A percentile compares a stretch with the other conserved stretches of the same genome.
Conservation (phyloP, 257 asterid genomes). For the Ilex asprella region DNA sequence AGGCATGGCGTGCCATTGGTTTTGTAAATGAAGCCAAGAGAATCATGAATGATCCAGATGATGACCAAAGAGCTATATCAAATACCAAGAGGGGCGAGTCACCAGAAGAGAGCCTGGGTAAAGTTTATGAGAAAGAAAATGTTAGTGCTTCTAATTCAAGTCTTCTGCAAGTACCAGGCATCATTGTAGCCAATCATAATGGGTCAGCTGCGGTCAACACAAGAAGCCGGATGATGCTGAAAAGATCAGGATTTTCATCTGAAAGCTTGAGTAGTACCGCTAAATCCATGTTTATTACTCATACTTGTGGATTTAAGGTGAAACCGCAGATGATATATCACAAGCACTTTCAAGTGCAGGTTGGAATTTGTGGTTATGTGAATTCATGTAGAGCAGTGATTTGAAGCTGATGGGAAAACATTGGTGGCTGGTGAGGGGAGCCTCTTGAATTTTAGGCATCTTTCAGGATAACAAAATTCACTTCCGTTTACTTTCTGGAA, state of each 20-base stretch:
- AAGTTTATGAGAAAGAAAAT: conserved; percentile 19
- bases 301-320: conserved; percentile 25
- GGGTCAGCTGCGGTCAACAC: conserved; percentile 19
- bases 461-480: neutral
- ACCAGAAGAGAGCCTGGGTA: conserved; percentile 18
- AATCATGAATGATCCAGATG: conserved; percentile 24
- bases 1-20: conserved; percentile 85
- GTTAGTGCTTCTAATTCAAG: conserved; percentile 26
- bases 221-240: conserved; percentile 31
- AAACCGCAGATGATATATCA: conserved; percentile 14
- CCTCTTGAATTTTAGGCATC: conserved; percentile 7
- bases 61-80: conserved; percentile 11
- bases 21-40: conserved; percentile 54
- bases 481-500: neutral
- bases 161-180: conserved; percentile 14
- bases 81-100: conserved; percentile 9
- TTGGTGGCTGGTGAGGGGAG: neutral
- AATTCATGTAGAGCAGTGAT: conserved; percentile 40
- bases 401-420: conserved; percentile 8
- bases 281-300: conserved; percentile 29
- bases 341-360: conserved; percentile 27
- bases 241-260: conserved; percentile 28
- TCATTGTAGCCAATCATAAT: conserved; percentile 16
- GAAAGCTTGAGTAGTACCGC: conserved; percentile 23
- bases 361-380: conserved; percentile 23